Evolutionary conservation across 768 basidiomycete genomes (phyloP).

Genomic region (Phallus indusiatus): DNA sequence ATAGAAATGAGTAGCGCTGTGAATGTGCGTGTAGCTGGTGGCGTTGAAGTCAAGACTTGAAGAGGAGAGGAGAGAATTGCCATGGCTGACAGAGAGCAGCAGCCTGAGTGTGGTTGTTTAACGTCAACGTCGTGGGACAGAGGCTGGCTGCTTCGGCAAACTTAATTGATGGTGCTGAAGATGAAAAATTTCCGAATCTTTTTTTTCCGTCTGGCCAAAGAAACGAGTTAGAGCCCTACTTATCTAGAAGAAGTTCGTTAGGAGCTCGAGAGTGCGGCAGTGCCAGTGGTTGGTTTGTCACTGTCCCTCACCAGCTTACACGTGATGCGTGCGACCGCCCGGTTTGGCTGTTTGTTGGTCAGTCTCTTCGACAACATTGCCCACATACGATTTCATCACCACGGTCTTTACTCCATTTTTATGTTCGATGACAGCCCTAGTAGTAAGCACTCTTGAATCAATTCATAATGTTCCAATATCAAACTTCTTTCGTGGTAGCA

Average conservation of each 20-base stretch:
- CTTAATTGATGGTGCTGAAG: not conserved
- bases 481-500: not conserved
- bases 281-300: too few species aligned
- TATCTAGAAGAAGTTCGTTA: too few species aligned
- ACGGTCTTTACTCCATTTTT: not conserved
- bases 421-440: not conserved
- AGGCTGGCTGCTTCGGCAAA: not conserved
- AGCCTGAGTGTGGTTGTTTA: not conserved
- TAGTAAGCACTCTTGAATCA: not conserved
- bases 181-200: not conserved
- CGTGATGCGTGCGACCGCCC: not conserved
- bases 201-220: not conserved
- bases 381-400: not conserved
- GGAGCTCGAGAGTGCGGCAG: too few species aligned
- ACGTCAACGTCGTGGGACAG: too few species aligned
- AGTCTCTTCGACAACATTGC: not conserved
- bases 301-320: not conserved
- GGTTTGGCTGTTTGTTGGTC: not conserved
- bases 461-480: not conserved
- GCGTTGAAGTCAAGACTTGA: slow-evolving; percentile 59
- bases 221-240: too few species aligned
- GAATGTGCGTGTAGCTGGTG: slow-evolving; percentile 70
- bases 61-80: slow-evolving; percentile 68
- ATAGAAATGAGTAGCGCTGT: slow-evolving; percentile 45
- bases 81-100: slow-evolving; percentile 32